These are phyloP conservation scores for Coniferiporia sulphurascens DNA, from an alignment of 1,284 basidiomycete species.

Conservation along the genomic window DNA sequence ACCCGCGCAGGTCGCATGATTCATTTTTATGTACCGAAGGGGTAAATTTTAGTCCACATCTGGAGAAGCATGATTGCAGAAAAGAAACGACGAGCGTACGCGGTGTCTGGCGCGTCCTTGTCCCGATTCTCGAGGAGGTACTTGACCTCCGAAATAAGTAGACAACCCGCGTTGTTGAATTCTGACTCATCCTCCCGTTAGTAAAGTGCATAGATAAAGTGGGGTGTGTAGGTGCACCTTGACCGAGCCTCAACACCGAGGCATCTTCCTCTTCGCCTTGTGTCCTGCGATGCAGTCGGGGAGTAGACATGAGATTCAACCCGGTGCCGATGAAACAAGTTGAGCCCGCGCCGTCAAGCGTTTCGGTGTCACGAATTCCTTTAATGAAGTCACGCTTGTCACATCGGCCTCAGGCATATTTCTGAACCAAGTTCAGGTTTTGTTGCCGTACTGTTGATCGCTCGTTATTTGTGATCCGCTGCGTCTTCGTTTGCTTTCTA, in stretches of 20 bases:
- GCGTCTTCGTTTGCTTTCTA: too few species aligned
- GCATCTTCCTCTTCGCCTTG: slow-evolving; percentile 68
- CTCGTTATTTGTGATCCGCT: too few species aligned
- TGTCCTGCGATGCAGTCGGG: slow-evolving; percentile 42
- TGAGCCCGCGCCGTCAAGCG: too few species aligned
- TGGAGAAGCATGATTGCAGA: not conserved
- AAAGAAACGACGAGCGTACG: slow-evolving; percentile 47
- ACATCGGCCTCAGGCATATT: too few species aligned
- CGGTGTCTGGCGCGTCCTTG: slow-evolving; percentile 78
- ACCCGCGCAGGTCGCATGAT: not conserved
- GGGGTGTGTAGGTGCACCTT: slow-evolving; percentile 36
- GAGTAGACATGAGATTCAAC: slow-evolving; percentile 35
- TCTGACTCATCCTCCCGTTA: slow-evolving; percentile 41
- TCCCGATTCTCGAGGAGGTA: slow-evolving; percentile 83
- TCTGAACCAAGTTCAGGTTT: too few species aligned
- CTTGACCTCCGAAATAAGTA: slow-evolving; percentile 89
- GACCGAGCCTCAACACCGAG: slow-evolving; percentile 59
- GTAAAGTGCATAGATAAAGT: not conserved
- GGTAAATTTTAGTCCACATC: not conserved
- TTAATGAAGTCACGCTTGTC: too few species aligned
- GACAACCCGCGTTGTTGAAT: slow-evolving; percentile 86
- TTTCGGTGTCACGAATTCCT: too few species aligned
- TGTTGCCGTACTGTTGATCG: too few species aligned
- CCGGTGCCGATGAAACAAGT: not conserved
- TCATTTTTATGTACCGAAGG: too few species aligned